phyloP scores from a whole-genome alignment of 768 basidiomycete genomes.

The Leccinum disarticulatum region DNA sequence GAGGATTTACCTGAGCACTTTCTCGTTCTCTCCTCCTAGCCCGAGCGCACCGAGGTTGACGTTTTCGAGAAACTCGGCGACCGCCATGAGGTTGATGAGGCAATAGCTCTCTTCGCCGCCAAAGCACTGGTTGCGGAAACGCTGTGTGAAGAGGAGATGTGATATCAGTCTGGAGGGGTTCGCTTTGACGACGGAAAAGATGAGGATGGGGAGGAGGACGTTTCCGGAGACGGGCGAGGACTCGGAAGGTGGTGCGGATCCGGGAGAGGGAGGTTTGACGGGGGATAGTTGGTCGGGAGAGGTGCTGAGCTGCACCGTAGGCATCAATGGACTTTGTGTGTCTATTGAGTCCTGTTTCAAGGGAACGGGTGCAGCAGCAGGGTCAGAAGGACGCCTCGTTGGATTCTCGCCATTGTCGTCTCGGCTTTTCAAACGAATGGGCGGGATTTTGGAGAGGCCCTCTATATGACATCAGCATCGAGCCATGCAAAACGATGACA shows the following conservation, averaged over 20 bases:
- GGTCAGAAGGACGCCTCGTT: neutral
- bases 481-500: neutral
- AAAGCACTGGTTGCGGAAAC: slow-evolving; percentile 31
- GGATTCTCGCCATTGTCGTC: slow-evolving; percentile 23
- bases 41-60: slow-evolving; percentile 79
- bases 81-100: slow-evolving; percentile 91
- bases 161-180: slow-evolving; percentile 83
- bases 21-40: slow-evolving; percentile 59
- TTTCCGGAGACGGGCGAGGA: slow-evolving; percentile 75
- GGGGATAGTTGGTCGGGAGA: slow-evolving; percentile 1
- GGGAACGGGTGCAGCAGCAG: slow-evolving; percentile 6
- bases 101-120: slow-evolving; percentile 85
- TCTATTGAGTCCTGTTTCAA: slow-evolving; percentile 5
- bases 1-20: slow-evolving; percentile 51
- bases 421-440: slow-evolving; percentile 71
- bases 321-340: slow-evolving; percentile 3
- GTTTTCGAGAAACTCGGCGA: slow-evolving; percentile 93
- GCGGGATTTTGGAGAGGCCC: slow-evolving; percentile 71
- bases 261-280: too few species aligned
- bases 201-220: slow-evolving; percentile 88
- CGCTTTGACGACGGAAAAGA: slow-evolving; percentile 89
- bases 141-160: slow-evolving; percentile 40
- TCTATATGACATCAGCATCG: slow-evolving; percentile 42
- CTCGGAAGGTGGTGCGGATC: slow-evolving; percentile 11
- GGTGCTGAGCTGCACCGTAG: slow-evolving; percentile 7